Base-by-base conservation (phyloP, 108 stramenopile species). In the Cyclostephanos invisitatus region DNA sequence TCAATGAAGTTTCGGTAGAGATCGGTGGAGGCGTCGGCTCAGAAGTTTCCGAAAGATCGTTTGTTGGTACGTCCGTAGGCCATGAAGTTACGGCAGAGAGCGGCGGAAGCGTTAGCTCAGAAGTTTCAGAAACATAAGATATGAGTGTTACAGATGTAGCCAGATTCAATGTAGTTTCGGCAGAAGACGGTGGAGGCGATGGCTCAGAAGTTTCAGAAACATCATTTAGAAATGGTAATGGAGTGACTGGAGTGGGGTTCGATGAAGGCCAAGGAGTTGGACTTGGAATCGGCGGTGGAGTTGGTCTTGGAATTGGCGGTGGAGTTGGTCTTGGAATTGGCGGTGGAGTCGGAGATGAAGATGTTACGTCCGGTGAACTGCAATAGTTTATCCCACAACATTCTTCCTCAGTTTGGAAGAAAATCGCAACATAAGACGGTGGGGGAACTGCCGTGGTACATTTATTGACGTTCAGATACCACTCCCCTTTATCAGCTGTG, bases 121-220 rank as follows among this genome's bases (percentile, higher is more conserved):
- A 35, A 22, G 20, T 9, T 58, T 17, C 36, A 36, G 22, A 17
- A 17, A n/a, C 59, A 37, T 20, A 8, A 37, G 36, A 4, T 0
- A 7, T 22, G 8, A 25, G 5, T 5, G 55, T n/a, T 53, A 20
- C 18, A 53, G 51, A 53, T 10, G 51, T 1, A 24, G 55, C 5
- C 7, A 27, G 10, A 5, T 25, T 3, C 11, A 28, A 28, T 10
- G 55, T 7, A 56, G 55, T 1, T 28, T 24, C 21, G 27, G 55
- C 7, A 56, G 27, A 14, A 5, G 28, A 3, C 28, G 55, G 25
- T 25, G 55, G 55, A 56, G 27, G 55, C 15, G 55, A 7, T 48
- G 65, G 62, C 22, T 49, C 22, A 67, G 51, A 7, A 46, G 59
- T 38, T 60, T 60, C 36, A 37, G 59, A 37, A 60, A 37, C 59